These are phyloP conservation scores for Metschnikowia peoriensis DNA, from an alignment of 805 yeast species.

Conservation along the genomic window DNA sequence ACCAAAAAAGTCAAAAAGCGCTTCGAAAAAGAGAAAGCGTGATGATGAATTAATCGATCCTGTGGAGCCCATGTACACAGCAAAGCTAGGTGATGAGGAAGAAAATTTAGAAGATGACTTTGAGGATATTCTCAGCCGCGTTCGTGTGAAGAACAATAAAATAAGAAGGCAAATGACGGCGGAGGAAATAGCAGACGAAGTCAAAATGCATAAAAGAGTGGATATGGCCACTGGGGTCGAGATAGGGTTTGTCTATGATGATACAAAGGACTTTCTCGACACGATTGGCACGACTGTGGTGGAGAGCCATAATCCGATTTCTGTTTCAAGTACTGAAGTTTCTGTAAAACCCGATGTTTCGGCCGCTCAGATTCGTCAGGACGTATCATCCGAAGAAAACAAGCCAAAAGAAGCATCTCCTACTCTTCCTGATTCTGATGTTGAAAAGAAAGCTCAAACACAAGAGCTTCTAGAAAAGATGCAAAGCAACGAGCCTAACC, in stretches of 20 bases:
- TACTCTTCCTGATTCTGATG: not conserved
- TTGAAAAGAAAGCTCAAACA: not conserved
- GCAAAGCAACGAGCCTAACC: constrained; percentile 1
- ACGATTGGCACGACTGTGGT: constrained; percentile 12
- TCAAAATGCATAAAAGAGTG: constrained; percentile 24
- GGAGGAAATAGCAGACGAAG: constrained; percentile 38
- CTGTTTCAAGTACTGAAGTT: not conserved
- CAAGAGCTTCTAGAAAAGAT: not conserved
- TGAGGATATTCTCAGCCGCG: constrained; percentile 28
- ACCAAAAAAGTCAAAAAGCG: constrained; percentile 30
- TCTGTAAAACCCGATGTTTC: not conserved
- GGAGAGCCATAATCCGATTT: not conserved
- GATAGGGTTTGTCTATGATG: constrained; percentile 26
- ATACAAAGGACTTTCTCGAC: constrained; percentile 41
- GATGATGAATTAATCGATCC: constrained; percentile 28
- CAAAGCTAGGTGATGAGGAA: constrained; percentile 20
- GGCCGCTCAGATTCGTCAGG: not conserved
- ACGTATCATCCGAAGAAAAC: not conserved
- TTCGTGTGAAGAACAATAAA: constrained; percentile 29
- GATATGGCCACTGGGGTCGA: constrained; percentile 18
- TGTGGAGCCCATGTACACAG: constrained; percentile 26
- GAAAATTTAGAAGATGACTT: constrained; percentile 32
- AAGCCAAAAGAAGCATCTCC: not conserved
- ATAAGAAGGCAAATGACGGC: constrained; percentile 27
- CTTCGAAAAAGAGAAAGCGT: constrained; percentile 10